Evolutionary conservation across 768 basidiomycete species (phyloP).

Genomic region (Holtermannia corniformis): DNA sequence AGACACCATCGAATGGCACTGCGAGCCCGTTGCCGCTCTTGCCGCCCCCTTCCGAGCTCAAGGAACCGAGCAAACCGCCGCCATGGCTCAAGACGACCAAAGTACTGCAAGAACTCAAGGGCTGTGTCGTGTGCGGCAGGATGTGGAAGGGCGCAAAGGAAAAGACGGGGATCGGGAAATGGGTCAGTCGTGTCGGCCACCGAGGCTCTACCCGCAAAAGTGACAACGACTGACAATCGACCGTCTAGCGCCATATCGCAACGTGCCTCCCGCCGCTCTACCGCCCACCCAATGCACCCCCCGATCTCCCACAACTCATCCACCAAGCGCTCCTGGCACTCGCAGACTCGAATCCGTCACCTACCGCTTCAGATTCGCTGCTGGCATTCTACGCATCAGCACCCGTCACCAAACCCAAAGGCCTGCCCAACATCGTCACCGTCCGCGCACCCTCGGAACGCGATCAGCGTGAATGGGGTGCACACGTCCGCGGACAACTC

Average conservation of each 20-base stretch:
- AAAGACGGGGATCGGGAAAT: constrained; percentile 23
- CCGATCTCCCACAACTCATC: constrained; percentile 21
- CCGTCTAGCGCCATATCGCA: constrained; percentile 25
- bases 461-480: too few species aligned
- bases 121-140: constrained; percentile 21
- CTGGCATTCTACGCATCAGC: constrained; percentile 14
- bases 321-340: constrained; percentile 12
- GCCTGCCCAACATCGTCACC: neutral
- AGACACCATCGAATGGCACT: neutral
- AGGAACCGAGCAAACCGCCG: constrained; percentile 12
- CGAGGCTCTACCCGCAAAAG: too few species aligned
- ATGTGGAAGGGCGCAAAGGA: constrained; percentile 16
- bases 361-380: constrained; percentile 17
- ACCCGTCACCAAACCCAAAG: neutral
- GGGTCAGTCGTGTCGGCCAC: constrained; percentile 18
- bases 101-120: constrained; percentile 4
- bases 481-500: too few species aligned
- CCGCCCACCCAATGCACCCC: constrained; percentile 26
- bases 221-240: neutral
- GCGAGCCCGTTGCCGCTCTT: constrained; percentile 7
- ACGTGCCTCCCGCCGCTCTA: constrained; percentile 26
- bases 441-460: too few species aligned
- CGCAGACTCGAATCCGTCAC: neutral
- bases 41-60: constrained; percentile 1
- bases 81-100: constrained; percentile 24